Evolutionary conservation across 2,329 filamentous ascomycete genomes (phyloP).

Genomic region (Cladosporium sp.): DNA sequence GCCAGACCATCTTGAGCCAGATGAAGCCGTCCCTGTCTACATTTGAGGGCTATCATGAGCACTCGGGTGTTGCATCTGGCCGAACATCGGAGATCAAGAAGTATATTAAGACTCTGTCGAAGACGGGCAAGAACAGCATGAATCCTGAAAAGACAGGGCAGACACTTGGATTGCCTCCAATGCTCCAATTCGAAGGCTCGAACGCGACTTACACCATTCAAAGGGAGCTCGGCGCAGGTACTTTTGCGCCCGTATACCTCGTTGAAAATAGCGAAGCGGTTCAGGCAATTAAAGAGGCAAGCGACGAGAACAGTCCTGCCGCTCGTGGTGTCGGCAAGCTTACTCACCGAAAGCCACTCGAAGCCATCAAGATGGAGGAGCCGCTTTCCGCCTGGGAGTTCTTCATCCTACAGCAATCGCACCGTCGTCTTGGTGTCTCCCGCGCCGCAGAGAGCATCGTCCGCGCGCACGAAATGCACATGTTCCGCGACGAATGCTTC

Average conservation of each 20-base stretch:
- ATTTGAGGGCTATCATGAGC: constrained; percentile 75
- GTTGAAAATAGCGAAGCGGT: constrained; percentile 55
- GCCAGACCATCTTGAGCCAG: constrained; percentile 66
- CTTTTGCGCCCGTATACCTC: constrained; percentile 92
- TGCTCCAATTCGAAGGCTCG: constrained; percentile 61
- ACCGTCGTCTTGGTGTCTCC: constrained; percentile 62
- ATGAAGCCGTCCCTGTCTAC: constrained; percentile 66
- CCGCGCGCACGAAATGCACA: constrained; percentile 79
- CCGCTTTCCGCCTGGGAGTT: constrained; percentile 92
- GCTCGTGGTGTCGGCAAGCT: constrained; percentile 53
- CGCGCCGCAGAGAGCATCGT: constrained; percentile 73
- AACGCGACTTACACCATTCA: constrained; percentile 68
- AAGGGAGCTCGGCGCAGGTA: constrained; percentile 82
- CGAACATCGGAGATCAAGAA: constrained; percentile 72
- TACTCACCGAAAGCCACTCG: constrained; percentile 54
- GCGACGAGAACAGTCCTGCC: constrained; percentile 39
- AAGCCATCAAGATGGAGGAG: constrained; percentile 92
- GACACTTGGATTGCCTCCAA: constrained; percentile 53
- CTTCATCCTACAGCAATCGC: constrained; percentile 81
- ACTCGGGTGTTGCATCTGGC: constrained; percentile 57
- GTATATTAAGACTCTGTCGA: constrained; percentile 63
- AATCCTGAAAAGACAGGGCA: constrained; percentile 56
- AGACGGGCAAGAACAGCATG: constrained; percentile 47
- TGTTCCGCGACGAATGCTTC: constrained; percentile 86
- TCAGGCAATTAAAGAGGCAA: constrained; percentile 31